Evolutionary conservation across 805 yeast species (phyloP), one percentile per base, ranked within the genome.

Genomic region (Monosporozyma yasuniensis): DNA sequence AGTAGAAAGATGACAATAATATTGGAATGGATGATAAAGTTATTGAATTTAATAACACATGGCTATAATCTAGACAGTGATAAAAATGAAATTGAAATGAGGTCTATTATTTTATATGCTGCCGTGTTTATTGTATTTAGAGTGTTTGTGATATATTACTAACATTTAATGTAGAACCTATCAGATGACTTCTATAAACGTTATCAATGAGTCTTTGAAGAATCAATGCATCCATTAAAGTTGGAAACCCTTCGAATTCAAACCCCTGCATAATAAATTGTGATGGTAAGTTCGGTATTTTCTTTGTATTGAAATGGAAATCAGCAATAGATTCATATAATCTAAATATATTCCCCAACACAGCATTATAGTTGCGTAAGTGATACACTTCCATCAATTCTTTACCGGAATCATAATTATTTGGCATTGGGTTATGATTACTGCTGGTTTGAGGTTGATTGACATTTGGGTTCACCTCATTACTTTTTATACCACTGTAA

Each of bases 331-430:
- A 60, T 51, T 64, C 63, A 42, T 64, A 64, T 30, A 64, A 52
- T 44, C 66, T 56, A 42, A 59, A 58, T 4, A 64, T 58, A 49
- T 64, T 64, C 19, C 67, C 67, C 14, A 59, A 50, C 9, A 64
- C 57, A 10, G 65, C 64, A 49, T 62, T 62, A 49, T 64, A 64
- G 51, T 62, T 64, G 48, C 62, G 55, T 44, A 64, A 47, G 52
- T 64, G 67, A 49, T 62, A 64, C 11, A 62, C 65, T 50, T 62
- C 67, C 56, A 58, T 61, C 7, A 63, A 52, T 48, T 62, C 66
- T 30, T 60, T 58, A 8, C 53, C 61, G 14, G 58, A 50, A 45
- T 62, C 63, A 25, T 55, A 52, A 4, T 38, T 47, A 16, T 41
- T 43, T 38, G 34, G 54, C 50, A 35, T 32, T 16, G 30, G 32